These are phyloP conservation scores for Penicillium herquei DNA, from an alignment of 495 filamentous ascomycete genomes.

Conservation along the genomic window DNA sequence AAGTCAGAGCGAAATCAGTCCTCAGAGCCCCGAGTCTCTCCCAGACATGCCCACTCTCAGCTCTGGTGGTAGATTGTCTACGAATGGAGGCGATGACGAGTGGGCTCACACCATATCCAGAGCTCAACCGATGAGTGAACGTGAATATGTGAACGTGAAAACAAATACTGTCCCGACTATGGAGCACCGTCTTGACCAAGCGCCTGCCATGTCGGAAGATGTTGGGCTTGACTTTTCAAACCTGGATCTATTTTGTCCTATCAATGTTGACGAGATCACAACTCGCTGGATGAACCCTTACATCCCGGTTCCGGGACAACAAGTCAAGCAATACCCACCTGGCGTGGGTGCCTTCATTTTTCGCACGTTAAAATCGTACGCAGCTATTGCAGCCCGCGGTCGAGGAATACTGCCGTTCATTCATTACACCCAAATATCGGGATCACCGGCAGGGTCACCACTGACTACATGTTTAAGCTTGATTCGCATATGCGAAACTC, in stretches of 20 bases:
- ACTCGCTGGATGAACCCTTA: slow-evolving; percentile 48
- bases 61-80: not conserved
- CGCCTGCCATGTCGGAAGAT: not conserved
- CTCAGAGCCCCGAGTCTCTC: not conserved
- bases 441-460: slow-evolving; percentile 18
- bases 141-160: too few relatives aligned
- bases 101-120: not conserved
- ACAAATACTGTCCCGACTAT: not conserved
- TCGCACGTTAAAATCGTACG: slow-evolving; percentile 45
- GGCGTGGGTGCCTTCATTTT: slow-evolving; percentile 35
- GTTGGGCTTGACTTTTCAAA: slow-evolving; percentile 17
- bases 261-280: slow-evolving; percentile 42
- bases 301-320: slow-evolving; percentile 39
- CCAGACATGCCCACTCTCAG: slow-evolving; percentile 1
- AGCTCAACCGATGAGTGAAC: not conserved
- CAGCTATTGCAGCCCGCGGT: slow-evolving; percentile 32
- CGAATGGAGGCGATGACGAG: not conserved
- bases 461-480: slow-evolving; percentile 46
- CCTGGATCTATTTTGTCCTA: slow-evolving; percentile 39
- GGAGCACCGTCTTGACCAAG: not conserved
- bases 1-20: not conserved
- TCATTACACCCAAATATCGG: slow-evolving; percentile 32
- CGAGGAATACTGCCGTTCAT: slow-evolving; percentile 41
- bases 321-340: slow-evolving; percentile 35
- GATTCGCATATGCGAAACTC: slow-evolving; percentile 39